Base-by-base conservation (phyloP, 345 rosid genomes). In the Brassica nigra region DNA sequence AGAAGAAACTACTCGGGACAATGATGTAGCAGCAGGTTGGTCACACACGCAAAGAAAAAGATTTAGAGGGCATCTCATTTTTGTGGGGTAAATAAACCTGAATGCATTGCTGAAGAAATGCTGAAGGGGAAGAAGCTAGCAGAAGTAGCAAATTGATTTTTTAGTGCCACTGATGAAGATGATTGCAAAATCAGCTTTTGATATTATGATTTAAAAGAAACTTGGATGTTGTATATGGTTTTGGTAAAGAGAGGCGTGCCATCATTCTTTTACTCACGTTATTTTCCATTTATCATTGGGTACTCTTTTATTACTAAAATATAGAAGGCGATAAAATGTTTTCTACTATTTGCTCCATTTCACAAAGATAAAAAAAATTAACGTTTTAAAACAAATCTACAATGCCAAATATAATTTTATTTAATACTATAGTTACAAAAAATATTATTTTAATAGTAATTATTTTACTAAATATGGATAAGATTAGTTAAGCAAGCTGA, bases 51-150 rank as follows among this genome's bases (percentile, higher is more conserved):
- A 68, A 49, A 58, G 52, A 59, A 68, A 74, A 69, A 74, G 75
- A 62, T 34, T 74, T 62, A 73, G 82, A 72, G 69, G 47, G 61
- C 68, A 73, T 73, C 70, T 80, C 83, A 80, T 68, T 68, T 54
- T 42, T 18, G 55, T 49, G 61, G 77, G 86, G 77, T 84, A 68
- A 83, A 83, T 81, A 78, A 80, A 75, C 76, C 76, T 59, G 76
- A 75, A 75, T 37, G 79, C 79, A 75, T 73, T 78, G 73, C 68
- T 42, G 78, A 68, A 73, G 73, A 78, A 73, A 79, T 79, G 82
- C 82, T 44, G 70, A 68, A 74, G 75, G 83, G 44, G 36, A 29
- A 70, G 29, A 62, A 66, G 83, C 75, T 47, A 62, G 70, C 62
- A 42, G 15, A 79, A 47, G 49, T 59, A 73, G 65, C 70, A 73